Conservation (phyloP, 768 basidiomycete species). For the Megacollybia marginata region DNA sequence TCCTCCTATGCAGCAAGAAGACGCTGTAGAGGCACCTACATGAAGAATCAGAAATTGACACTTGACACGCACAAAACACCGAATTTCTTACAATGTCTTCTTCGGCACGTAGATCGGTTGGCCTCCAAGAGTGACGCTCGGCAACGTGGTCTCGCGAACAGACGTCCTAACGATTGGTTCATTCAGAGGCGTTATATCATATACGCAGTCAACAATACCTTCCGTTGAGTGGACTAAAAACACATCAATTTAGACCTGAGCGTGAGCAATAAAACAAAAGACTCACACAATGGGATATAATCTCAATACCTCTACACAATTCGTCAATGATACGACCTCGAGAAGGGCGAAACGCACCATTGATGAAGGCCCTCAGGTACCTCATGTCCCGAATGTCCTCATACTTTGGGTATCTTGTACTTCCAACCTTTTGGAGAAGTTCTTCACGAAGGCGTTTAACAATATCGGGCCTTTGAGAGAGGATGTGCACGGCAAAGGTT, state of each 20-base stretch:
- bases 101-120: constrained; percentile 1
- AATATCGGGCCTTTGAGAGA: too few species aligned
- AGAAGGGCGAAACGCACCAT: constrained; percentile 20
- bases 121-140: background rate
- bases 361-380: constrained; percentile 35
- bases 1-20: constrained; percentile 27
- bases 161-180: constrained; percentile 20
- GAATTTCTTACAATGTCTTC: background rate
- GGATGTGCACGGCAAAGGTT: constrained; percentile 36
- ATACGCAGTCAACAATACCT: background rate
- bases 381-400: constrained; percentile 37
- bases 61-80: too few species aligned
- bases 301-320: too few species aligned
- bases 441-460: constrained; percentile 32
- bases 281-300: too few species aligned
- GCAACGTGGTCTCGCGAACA: background rate
- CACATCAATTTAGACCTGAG: constrained; percentile 5
- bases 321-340: background rate
- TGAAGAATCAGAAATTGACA: too few species aligned
- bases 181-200: background rate
- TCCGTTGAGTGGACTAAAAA: constrained; percentile 5
- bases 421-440: constrained; percentile 29
- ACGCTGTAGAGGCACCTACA: constrained; percentile 1
- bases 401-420: constrained; percentile 25
- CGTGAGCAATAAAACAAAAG: too few species aligned